Evolutionary conservation across 2,329 filamentous ascomycete genomes (phyloP), one percentile per base, ranked within the genome.

Genomic region (Parastagonospora avenae): DNA sequence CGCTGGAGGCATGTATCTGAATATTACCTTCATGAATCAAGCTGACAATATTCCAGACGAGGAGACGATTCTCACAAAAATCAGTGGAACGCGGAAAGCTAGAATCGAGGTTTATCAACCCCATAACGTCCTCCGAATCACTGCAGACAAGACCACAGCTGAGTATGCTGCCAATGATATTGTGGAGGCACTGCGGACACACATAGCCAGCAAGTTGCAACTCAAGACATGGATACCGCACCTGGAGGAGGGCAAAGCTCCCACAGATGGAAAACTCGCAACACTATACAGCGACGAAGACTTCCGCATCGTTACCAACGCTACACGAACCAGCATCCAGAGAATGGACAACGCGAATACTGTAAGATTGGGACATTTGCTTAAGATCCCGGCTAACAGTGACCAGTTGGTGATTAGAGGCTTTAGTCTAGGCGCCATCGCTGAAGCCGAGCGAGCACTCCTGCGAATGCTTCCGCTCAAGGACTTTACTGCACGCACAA

Each of bases 131-230:
- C 44, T 75, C 9, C 68, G 72, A 15, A 72, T 75, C 29, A 75
- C 67, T 7, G 71, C 71, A 28, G 66, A 72, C 46, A 73, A 72
- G 40, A 68, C 47, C 39, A 70, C 61, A 19, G 68, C 71, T 11
- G 69, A 73, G 38, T 72, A 73, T 41, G 66, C 67, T 6, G 69
- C 70, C 3, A 59, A 70, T 36, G 72, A 75, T 43, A 53, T 75
- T 24, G 63, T 70, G 39, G 44, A 59, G 9, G 53, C 62, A 1
- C 42, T 74, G 16, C 43, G 55, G 28, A 52, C 58, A 12, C 53
- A 58, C 2, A 54, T 57, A n/a, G 19, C 42, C 1, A 50, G 48
- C 9, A 54, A 47, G 11, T 60, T 73, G 40, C 35, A 62, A 12
- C 31, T 73, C 6, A 50, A 52, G 8, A 48, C 46, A 4, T 74